Percentiles rank a stretch among this genome's conserved stretches.
Conservation (phyloP, 345 rosid species). For the Salix dunnii region DNA sequence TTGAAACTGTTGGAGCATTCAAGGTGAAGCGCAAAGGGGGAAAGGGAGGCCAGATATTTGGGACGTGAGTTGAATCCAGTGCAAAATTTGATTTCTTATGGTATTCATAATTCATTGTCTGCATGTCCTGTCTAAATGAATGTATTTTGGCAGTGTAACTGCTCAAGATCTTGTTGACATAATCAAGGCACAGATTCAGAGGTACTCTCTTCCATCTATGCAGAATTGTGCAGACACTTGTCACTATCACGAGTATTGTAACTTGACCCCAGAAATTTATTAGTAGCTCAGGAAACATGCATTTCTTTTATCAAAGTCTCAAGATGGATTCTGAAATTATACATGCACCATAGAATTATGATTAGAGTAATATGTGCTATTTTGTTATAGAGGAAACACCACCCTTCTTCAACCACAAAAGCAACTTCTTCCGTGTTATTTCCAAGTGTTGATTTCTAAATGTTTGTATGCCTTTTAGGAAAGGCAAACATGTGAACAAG, state of each 20-base stretch:
- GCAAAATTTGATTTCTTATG: background rate
- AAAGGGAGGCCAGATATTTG: conserved; percentile 82
- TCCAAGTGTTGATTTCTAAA: background rate
- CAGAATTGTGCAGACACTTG: background rate
- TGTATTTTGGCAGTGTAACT: conserved; percentile 62
- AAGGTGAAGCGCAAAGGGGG: conserved; percentile 96
- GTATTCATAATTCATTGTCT: background rate
- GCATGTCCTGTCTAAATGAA: conserved; percentile 8
- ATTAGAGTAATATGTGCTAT: background rate
- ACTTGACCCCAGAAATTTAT: background rate
- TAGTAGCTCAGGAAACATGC: background rate
- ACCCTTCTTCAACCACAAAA: background rate
- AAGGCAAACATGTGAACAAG: background rate
- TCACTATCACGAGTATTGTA: background rate
- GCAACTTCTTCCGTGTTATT: background rate
- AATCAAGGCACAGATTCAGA: conserved; percentile 86
- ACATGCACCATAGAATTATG: background rate
- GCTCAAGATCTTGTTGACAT: conserved; percentile 90
- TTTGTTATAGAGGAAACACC: background rate
- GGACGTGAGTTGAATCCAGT: conserved; percentile 53
- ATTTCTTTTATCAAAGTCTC: background rate
- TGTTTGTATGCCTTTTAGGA: background rate
- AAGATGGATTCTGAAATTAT: background rate
- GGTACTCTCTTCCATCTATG: conserved; percentile 39
- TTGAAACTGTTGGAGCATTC: conserved; percentile 88